Conservation (phyloP, 352 stramenopile species). For the Phytophthora macrochlamydospora region DNA sequence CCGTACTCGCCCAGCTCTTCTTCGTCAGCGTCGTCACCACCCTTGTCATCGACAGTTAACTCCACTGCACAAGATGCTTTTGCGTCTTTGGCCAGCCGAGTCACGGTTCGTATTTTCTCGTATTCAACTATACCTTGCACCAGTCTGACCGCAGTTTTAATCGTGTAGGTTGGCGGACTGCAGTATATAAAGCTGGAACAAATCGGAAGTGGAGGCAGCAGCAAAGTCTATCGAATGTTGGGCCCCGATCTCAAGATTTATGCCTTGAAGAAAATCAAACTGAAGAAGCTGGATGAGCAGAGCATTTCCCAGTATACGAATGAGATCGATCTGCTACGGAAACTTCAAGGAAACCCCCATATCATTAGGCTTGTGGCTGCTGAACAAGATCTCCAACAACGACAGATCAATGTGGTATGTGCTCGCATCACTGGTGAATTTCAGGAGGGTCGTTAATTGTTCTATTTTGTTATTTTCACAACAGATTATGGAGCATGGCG, state of each 20-base stretch:
- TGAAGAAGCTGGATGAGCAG: conserved; percentile 90
- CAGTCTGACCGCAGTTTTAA: conserved; percentile 8
- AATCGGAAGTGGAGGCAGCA: conserved; percentile 97
- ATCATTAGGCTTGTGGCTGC: conserved; percentile 97
- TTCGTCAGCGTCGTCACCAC: conserved; percentile 64
- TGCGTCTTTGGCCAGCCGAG: conserved; percentile 58
- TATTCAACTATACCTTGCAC: not conserved
- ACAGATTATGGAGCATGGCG: conserved; percentile 97
- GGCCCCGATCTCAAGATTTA: conserved; percentile 94
- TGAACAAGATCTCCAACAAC: conserved; percentile 90
- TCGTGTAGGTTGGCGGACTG: conserved; percentile 82
- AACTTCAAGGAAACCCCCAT: conserved; percentile 92
- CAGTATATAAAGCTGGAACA: conserved; percentile 96
- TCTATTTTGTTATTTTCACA: not conserved
- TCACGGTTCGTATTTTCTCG: conserved; percentile 43
- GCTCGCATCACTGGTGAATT: too few relatives aligned
- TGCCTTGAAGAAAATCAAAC: conserved; percentile 98
- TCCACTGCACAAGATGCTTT: conserved; percentile 46
- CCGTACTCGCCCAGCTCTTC: conserved; percentile 53
- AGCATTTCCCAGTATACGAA: conserved; percentile 97
- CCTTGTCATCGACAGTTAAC: conserved; percentile 34
- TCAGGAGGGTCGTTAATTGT: not conserved
- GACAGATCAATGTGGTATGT: conserved; percentile 75
- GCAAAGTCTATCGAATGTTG: conserved; percentile 97
- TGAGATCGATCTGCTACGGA: conserved; percentile 96